phyloP scores from a whole-genome alignment of 2,329 filamentous ascomycete species.

The Penicillium sp. region DNA sequence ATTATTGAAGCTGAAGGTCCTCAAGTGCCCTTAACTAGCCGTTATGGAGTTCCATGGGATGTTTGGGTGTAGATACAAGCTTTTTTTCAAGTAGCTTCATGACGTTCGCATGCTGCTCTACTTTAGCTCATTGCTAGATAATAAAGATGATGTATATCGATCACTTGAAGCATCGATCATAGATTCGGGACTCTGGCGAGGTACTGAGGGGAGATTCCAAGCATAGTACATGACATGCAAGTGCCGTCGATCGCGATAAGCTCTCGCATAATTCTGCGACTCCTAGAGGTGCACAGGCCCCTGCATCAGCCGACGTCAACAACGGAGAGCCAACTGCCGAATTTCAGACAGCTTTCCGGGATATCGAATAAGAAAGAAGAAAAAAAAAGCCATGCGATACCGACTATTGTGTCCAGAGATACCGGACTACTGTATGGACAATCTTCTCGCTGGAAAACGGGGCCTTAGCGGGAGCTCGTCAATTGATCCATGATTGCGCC shows the following conservation, averaged over 20 bases:
- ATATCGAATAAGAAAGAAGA: not conserved
- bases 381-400: not conserved
- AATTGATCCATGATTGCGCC: slow-evolving; percentile 31
- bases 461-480: slow-evolving; percentile 9
- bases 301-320: not conserved
- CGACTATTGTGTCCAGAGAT: too few species aligned
- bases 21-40: slow-evolving; percentile 28
- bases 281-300: not conserved
- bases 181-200: too few species aligned
- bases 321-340: not conserved
- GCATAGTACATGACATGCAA: not conserved
- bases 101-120: not conserved
- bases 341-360: too few species aligned
- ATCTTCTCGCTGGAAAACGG: not conserved
- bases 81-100: too few species aligned
- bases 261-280: not conserved
- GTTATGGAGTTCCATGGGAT: slow-evolving; percentile 30
- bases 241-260: not conserved
- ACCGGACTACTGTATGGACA: too few species aligned
- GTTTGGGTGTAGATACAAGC: slow-evolving; percentile 24
- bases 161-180: too few species aligned
- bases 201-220: too few species aligned
- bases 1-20: slow-evolving; percentile 43
- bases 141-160: too few species aligned
- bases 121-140: too few species aligned